Evolutionary conservation across 306 rosid species (phyloP), one percentile per base, ranked within the genome.

Genomic region (Begonia loranthoides): DNA sequence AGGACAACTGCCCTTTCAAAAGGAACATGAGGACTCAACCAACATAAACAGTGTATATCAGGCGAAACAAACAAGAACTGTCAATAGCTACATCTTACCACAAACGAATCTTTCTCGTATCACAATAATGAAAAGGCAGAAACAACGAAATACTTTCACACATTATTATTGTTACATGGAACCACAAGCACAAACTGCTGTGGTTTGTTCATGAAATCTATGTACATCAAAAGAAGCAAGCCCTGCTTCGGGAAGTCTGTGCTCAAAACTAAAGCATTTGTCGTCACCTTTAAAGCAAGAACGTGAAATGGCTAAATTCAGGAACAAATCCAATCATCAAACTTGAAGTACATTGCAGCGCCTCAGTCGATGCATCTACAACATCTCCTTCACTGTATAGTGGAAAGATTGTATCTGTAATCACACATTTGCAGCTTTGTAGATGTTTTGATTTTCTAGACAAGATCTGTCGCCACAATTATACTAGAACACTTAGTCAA

Each of bases 271-370:
- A 76, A 60, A 71, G 71, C 66, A 62, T 63, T 73, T 74, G 68
- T 50, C 69, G 83, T 76, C 92, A 76, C 92, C 77, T 80, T 70
- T 56, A 28, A 59, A 78, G 61, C 70, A 79, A 71, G 21, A 70
- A 72, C 51, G 72, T 64, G 48, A 60, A 79, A 70, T 55, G 65
- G 68, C 83, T 59, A 59, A 69, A 28, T 57, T 61, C 58, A 52
- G 70, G 75, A 74, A 61, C 76, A 56, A 70, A 75, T 68, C 63
- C 73, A 62, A 66, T 68, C 64, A 64, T 67, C 74, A 62, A 46
- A 61, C 43, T 52, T 62, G 63, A 52, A 50, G 76, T 74, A 51
- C 48, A 46, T 61, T 52, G 69, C 60, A 63, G 81, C 36, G 22
- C 60, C 74, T 56, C 68, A 65, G 62, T 43, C 22, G 49, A 58